phyloP scores from a whole-genome alignment of 202 grass and related monocot species.

The Saccharum hybrid region DNA sequence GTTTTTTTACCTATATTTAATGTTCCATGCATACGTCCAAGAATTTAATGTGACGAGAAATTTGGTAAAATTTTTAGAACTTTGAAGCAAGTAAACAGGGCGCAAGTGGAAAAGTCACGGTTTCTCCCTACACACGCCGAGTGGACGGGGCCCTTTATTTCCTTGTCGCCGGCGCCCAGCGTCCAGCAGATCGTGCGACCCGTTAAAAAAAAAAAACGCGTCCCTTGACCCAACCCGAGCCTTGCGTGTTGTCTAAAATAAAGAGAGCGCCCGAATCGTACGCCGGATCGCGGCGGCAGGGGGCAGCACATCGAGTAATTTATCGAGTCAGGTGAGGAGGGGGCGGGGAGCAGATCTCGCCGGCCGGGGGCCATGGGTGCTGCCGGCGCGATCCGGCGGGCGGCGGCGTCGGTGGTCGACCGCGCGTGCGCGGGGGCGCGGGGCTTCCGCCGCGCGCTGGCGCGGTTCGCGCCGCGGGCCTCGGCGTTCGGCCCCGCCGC shows the following conservation, averaged over 20 bases:
- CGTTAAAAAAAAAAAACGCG: constrained; percentile 32
- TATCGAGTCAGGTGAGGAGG: background rate
- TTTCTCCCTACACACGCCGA: constrained; percentile 38
- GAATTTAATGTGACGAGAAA: too few species aligned
- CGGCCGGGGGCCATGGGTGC: constrained; percentile 39
- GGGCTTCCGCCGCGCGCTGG: constrained; percentile 53
- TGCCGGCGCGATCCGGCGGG: constrained; percentile 56
- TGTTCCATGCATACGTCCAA: too few species aligned
- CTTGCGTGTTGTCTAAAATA: constrained; percentile 20
- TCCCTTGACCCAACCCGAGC: constrained; percentile 22
- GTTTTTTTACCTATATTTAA: too few species aligned
- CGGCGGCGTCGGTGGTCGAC: constrained; percentile 51
- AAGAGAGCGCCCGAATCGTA: constrained; percentile 17
- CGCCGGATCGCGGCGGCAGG: constrained; percentile 26
- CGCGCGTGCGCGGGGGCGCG: constrained; percentile 52
- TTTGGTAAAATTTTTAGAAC: too few species aligned
- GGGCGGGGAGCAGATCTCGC: constrained; percentile 36
- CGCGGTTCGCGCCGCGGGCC: constrained; percentile 62
- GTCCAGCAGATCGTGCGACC: background rate
- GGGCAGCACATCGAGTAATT: constrained; percentile 3
- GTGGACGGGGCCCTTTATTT: constrained; percentile 5
- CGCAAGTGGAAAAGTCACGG: constrained; percentile 26
- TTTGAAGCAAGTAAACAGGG: too few species aligned
- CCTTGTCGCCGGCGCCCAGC: background rate
- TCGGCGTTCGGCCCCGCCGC: constrained; percentile 56